Percentiles rank a stretch among this genome's conserved stretches.
Evolutionary conservation across 805 yeast genomes (phyloP).

Genomic region (Schizosaccharomyces cryophilus): DNA sequence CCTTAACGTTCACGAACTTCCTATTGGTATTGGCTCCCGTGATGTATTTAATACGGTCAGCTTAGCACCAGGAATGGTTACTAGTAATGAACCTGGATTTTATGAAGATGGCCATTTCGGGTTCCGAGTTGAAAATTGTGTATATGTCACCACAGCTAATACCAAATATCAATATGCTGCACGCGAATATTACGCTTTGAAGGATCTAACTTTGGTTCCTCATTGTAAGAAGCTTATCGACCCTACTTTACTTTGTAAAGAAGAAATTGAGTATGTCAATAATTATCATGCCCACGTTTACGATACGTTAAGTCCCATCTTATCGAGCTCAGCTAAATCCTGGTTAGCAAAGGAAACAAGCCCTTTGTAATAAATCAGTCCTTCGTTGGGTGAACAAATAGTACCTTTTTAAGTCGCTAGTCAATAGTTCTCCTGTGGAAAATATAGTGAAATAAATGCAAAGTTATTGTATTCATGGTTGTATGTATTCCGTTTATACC

Average conservation of each 20-base stretch:
- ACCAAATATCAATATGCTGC: constrained; percentile 27
- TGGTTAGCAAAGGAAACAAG: background rate
- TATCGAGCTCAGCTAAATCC: background rate
- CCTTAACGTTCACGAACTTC: constrained; percentile 85
- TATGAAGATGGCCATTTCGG: constrained; percentile 82
- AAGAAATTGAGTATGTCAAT: background rate
- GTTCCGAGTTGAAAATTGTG: constrained; percentile 65
- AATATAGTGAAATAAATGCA: no score
- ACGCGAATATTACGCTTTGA: constrained; percentile 39
- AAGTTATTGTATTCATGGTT: no score
- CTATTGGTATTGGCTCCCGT: constrained; percentile 50
- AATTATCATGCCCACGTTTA: background rate
- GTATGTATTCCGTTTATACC: no score
- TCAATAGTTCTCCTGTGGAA: no score
- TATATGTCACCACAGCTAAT: constrained; percentile 26
- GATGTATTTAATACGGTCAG: constrained; percentile 25
- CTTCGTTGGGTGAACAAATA: no score
- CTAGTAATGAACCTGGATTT: constrained; percentile 86
- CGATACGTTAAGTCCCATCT: background rate
- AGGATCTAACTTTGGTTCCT: constrained; percentile 34
- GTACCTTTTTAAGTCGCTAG: no score
- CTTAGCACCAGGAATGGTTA: constrained; percentile 37
- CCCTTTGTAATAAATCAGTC: background rate
- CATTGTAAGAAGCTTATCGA: constrained; percentile 1
- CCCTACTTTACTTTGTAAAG: background rate